Conservation (phyloP, 2,329 filamentous ascomycete species). For the Neospermospora avenae region DNA sequence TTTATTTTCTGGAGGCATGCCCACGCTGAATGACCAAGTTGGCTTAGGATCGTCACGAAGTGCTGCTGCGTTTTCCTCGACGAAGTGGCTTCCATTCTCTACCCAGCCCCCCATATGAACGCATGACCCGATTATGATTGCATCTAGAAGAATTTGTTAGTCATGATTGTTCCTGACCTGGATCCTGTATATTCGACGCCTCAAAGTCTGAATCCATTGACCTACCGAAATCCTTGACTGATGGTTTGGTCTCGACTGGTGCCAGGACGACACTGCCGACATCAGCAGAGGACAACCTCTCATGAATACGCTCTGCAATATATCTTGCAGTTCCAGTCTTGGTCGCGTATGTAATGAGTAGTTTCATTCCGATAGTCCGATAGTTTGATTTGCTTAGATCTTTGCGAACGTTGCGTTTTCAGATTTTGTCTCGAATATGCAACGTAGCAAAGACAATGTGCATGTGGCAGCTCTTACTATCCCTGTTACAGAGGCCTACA, state of each 20-base stretch:
- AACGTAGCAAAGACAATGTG: background rate
- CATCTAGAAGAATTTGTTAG: background rate
- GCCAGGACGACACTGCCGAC: slow-evolving; percentile 2
- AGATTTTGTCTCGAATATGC: too few relatives aligned
- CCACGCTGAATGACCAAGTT: slow-evolving; percentile 12
- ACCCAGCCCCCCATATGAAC: slow-evolving; percentile 6
- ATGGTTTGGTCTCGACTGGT: background rate
- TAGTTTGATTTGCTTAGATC: background rate
- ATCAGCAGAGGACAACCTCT: slow-evolving; percentile 2
- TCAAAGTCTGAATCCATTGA: background rate
- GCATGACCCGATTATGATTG: slow-evolving; percentile 5
- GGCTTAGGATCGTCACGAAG: slow-evolving; percentile 6
- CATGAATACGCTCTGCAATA: slow-evolving; percentile 10
- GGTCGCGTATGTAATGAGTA: slow-evolving; percentile 4
- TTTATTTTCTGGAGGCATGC: background rate
- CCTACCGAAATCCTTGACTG: slow-evolving; percentile 3
- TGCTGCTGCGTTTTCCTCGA: background rate
- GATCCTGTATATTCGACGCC: background rate
- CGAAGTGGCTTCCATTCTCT: background rate
- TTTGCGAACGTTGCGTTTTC: background rate
- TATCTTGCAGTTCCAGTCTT: slow-evolving; percentile 1
- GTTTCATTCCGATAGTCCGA: background rate
- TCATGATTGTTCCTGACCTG: background rate
- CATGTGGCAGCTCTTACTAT: too few relatives aligned
- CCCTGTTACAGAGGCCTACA: background rate